These are phyloP conservation scores for Vigna hirtella DNA, from an alignment of 306 rosid species.

Conservation along the genomic window DNA sequence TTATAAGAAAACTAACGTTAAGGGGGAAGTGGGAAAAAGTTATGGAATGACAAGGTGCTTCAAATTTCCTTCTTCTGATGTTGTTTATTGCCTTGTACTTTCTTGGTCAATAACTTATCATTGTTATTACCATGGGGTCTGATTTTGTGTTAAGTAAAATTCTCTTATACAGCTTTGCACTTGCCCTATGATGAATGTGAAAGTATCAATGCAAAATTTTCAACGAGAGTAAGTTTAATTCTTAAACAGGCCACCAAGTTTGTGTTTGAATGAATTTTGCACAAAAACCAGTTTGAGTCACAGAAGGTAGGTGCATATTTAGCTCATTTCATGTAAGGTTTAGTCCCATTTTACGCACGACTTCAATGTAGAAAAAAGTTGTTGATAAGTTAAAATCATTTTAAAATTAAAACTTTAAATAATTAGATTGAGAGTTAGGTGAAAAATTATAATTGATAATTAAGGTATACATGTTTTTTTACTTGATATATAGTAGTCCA, in stretches of 20 bases:
- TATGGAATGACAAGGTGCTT: constrained; percentile 28
- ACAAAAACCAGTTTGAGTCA: neutral
- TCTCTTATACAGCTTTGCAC: neutral
- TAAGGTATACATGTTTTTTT: too few species aligned
- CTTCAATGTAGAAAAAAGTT: too few species aligned
- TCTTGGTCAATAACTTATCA: neutral
- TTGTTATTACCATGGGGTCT: neutral
- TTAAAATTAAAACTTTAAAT: too few species aligned
- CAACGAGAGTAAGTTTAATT: neutral
- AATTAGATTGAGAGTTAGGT: too few species aligned
- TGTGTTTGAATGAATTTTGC: neutral
- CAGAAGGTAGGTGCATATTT: too few species aligned
- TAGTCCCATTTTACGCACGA: too few species aligned
- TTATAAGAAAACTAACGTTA: neutral
- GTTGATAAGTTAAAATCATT: too few species aligned
- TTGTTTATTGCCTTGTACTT: neutral
- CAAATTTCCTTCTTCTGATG: neutral
- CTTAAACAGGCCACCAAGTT: neutral
- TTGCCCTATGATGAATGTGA: neutral
- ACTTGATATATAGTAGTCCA: too few species aligned
- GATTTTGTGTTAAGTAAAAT: neutral
- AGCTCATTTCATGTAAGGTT: too few species aligned
- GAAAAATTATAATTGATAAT: too few species aligned
- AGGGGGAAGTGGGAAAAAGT: neutral
- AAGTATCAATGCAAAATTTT: neutral